Percentiles rank a stretch among this genome's conserved stretches.
These are phyloP conservation scores for Toxicodendron radicans DNA, from an alignment of 345 rosid genomes.

Conservation along the genomic window DNA sequence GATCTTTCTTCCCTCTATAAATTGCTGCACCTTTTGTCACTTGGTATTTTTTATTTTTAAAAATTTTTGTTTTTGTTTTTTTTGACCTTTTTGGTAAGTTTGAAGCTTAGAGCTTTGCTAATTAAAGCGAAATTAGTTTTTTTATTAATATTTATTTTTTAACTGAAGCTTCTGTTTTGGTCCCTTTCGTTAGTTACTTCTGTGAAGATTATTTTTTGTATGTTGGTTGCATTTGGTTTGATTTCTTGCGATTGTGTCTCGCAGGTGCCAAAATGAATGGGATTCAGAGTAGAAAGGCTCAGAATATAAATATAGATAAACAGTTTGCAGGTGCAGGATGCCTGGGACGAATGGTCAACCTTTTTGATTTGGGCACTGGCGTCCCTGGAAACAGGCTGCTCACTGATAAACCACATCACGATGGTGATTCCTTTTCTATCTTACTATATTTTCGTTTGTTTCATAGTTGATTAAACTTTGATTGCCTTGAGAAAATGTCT, in stretches of 20 bases:
- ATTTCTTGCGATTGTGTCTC: conserved; percentile 5
- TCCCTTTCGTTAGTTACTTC: background rate
- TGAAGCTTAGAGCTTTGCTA: conserved; percentile 6
- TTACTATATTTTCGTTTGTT: background rate
- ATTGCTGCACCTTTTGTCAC: background rate
- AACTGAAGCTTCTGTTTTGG: background rate
- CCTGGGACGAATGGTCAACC: conserved; percentile 57
- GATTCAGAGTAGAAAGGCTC: conserved; percentile 47
- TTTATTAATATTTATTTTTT: background rate
- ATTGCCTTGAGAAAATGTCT: background rate
- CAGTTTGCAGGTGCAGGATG: conserved; percentile 79
- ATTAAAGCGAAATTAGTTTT: background rate
- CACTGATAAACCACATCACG: conserved; percentile 45
- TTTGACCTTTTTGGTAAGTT: background rate
- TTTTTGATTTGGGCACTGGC: conserved; percentile 65
- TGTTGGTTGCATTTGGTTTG: background rate
- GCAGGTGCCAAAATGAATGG: conserved; percentile 64
- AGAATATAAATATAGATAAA: conserved; percentile 46
- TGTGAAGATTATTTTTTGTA: background rate
- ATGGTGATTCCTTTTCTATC: conserved; percentile 47
- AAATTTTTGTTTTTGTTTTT: background rate
- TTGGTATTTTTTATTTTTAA: background rate
- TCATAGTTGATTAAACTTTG: background rate
- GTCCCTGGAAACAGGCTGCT: conserved; percentile 53
- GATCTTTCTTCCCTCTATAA: background rate